These are phyloP conservation scores for Coemansia sp. DNA, from an alignment of 192 early-diverging fungal species.

Conservation along the genomic window DNA sequence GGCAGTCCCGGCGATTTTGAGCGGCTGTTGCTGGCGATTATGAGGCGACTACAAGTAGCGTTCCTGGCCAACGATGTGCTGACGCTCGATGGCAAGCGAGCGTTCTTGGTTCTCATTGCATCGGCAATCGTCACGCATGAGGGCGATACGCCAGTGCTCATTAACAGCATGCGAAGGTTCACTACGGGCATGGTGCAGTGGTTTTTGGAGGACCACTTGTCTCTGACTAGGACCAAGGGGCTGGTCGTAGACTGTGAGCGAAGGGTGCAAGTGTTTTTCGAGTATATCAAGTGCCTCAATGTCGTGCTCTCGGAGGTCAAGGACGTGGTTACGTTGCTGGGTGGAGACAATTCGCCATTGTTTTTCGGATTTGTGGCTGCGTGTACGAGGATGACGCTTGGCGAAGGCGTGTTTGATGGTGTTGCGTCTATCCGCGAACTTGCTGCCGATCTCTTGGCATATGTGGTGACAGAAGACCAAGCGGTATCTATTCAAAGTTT, in stretches of 20 bases:
- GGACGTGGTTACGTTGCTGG: constrained; percentile 47
- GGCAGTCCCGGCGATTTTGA: constrained; percentile 22
- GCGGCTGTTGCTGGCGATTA: constrained; percentile 20
- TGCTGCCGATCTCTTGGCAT: constrained; percentile 49
- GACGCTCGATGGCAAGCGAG: constrained; percentile 38
- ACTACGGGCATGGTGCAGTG: constrained; percentile 29
- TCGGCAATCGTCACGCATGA: constrained; percentile 38
- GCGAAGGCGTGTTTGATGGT: constrained; percentile 34
- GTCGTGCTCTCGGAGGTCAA: constrained; percentile 44
- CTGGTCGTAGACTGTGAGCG: constrained; percentile 4
- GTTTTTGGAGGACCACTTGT: constrained; percentile 45
- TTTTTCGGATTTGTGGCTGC: constrained; percentile 54
- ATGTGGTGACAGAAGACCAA: constrained; percentile 51
- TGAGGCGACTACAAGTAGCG: constrained; percentile 30
- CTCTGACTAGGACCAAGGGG: constrained; percentile 8
- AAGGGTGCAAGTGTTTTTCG: constrained; percentile 34
- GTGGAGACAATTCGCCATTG: constrained; percentile 43
- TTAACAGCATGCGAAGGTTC: constrained; percentile 33
- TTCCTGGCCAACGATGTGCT: constrained; percentile 19
- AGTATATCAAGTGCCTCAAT: constrained; percentile 49
- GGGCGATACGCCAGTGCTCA: constrained; percentile 27
- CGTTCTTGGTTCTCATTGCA: constrained; percentile 39
- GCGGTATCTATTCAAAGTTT: constrained; percentile 40
- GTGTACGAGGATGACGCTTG: constrained; percentile 46
- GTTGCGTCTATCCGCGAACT: constrained; percentile 26